Conservation (phyloP, 2,329 filamentous ascomycete species). For the Penicillium sclerotiorum region DNA sequence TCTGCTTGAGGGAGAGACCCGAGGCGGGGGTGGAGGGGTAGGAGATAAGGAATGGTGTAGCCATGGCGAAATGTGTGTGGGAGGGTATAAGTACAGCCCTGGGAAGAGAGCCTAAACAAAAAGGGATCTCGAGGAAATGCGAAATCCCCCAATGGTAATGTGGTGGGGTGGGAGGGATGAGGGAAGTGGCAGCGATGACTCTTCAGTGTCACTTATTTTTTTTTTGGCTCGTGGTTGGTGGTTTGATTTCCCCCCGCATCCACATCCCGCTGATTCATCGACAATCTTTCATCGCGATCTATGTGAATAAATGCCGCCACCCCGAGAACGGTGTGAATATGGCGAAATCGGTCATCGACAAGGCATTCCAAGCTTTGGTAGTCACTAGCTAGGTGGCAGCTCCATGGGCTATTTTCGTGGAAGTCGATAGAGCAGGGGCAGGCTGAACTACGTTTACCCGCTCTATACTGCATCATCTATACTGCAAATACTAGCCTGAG, state of each 20-base stretch:
- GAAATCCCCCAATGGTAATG: conserved; percentile 22
- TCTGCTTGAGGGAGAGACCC: conserved; percentile 55
- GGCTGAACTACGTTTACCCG: no score
- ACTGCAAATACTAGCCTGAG: no score
- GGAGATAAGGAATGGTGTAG: conserved; percentile 46
- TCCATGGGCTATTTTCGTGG: no score
- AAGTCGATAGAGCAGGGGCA: no score
- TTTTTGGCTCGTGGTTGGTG: conserved; percentile 6
- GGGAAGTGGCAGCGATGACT: conserved; percentile 22
- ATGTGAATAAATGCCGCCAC: no score
- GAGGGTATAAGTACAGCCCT: background rate
- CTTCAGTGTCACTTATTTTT: conserved; percentile 19
- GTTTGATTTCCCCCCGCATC: background rate
- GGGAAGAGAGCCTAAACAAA: background rate
- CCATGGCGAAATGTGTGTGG: conserved; percentile 35
- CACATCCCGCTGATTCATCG: conserved; percentile 25
- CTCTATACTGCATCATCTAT: no score
- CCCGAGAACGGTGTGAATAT: no score
- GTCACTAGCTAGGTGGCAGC: no score
- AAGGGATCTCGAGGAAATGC: conserved; percentile 6
- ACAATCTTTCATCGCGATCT: no score
- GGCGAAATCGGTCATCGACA: no score
- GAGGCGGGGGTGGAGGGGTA: conserved; percentile 46
- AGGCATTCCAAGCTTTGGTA: no score
- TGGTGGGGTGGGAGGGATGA: conserved; percentile 3